Base-by-base conservation (phyloP, 2,329 filamentous ascomycete species). In the Alternaria sp. region DNA sequence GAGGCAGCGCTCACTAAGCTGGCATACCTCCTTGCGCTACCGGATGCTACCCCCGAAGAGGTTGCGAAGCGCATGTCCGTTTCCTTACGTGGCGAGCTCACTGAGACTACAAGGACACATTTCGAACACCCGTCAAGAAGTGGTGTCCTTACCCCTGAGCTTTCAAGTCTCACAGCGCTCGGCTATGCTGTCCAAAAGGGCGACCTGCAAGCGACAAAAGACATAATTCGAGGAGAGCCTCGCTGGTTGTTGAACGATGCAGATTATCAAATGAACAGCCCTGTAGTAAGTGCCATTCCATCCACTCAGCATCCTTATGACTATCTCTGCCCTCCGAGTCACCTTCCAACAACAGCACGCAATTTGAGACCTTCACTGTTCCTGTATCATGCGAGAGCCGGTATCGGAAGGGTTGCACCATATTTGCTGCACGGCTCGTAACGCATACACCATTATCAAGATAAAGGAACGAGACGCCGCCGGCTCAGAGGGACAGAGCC, bases 1-100 rank as follows among this genome's bases (percentile, higher is more conserved):
- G 94, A 97, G 82, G 94, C 93, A 3, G 94, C 94, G 6, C 87
- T 97, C 70, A 96, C 94, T 20, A 97, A 97, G 80, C 86, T 97
- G 26, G 92, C 93, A 2, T 97, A 96, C 78, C 87, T 97, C 4
- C 86, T 97, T 18, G 91, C 92, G 5, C 79, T 88, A 5, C 89
- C 91, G 1, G 85, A 84, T 30, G 83, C 91, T n/a, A 85, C 87
- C 0, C 84, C 87, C 8, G 83, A 86, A 57, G 89, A 92, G 21
- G 89, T 97, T 26, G 86, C 89, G 4, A 84, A 84, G 65, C 85
- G 86, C 65, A 96, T 97, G 88, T 89, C 91, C 7, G 81, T 86
- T 23, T 92, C 91, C 11, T 84, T 97, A 21, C 88, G 93, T 54
- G 94, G 94, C 49, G 94, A 97, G 82, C 88, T 97, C 81, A 97